phyloP scores from a whole-genome alignment of 2,329 filamentous ascomycete genomes.

The Elsinoe arachidis region DNA sequence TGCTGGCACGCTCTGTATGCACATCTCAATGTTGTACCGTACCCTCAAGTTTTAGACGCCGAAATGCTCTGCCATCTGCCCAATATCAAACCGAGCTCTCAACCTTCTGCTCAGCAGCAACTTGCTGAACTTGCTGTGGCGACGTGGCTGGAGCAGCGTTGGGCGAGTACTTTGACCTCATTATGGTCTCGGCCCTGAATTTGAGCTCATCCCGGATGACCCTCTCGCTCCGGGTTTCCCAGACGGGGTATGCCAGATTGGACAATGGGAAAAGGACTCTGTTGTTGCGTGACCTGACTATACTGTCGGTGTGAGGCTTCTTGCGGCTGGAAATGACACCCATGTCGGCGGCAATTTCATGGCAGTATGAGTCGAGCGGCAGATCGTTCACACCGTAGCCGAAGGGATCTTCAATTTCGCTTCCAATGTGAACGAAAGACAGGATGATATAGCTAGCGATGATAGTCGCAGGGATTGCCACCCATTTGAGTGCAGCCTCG shows the following conservation, averaged over 20 bases:
- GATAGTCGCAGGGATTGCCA: conserved; percentile 69
- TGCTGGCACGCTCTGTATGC: no score
- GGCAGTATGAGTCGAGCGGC: conserved; percentile 66
- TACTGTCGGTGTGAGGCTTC: conserved; percentile 44
- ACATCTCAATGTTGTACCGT: no score
- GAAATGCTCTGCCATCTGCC: no score
- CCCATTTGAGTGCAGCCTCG: conserved; percentile 53
- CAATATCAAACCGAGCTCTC: background rate
- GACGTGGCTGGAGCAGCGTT: background rate
- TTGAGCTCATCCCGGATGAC: conserved; percentile 37
- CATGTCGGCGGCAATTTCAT: conserved; percentile 63
- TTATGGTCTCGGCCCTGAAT: conserved; percentile 12
- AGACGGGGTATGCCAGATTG: conserved; percentile 31
- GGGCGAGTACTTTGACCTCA: conserved; percentile 6
- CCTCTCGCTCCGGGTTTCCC: conserved; percentile 30
- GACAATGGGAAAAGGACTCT: conserved; percentile 51
- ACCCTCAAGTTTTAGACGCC: no score
- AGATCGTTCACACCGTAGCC: conserved; percentile 77
- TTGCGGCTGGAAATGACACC: conserved; percentile 60
- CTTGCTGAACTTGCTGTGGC: conserved; percentile 2
- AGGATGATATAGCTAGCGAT: conserved; percentile 70
- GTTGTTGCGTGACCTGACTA: conserved; percentile 42
- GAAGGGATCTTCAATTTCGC: conserved; percentile 79
- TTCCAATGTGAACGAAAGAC: conserved; percentile 64
- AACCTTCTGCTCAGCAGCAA: background rate